Base-by-base conservation (phyloP, 2,329 filamentous ascomycete genomes). In the Aureobasidium sp. region DNA sequence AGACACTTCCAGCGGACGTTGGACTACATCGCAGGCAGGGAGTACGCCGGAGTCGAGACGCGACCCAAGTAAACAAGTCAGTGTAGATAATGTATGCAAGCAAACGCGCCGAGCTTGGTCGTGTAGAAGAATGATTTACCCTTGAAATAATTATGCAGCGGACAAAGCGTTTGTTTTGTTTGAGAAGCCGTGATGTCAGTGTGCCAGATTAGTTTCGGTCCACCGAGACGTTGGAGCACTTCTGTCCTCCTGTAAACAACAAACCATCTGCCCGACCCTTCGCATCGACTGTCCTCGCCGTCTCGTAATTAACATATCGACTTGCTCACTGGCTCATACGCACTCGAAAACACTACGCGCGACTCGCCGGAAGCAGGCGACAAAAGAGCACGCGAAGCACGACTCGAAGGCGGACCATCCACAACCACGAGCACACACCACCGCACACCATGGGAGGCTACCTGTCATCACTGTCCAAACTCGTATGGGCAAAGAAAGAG, bases 1-100 rank as follows among this genome's bases (percentile, higher is more conserved):
- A 91, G 90, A 71, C 94, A 99, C 76, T 99, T 99, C 77, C 84
- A 95, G 75, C 86, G 95, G 66, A 99, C 94, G 5, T 79, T 99
- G 70, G 92, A 97, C 65, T 96, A 97, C 72, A 97, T 99, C 70
- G 84, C 85, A 65, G 89, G 88, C 65, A 85, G 95, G 71, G 91
- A 96, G 70, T 97, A 96, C 70, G 94, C 97, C 71, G 94, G 93
- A 1, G 86, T 99, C 44, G 86, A 97, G 63, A 84, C 90, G 61
- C 84, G 88, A 67, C 70, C 82, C 48, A 84, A 84, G 42, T 64
- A 55, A 60, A 25, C 34, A 63, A 42, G 6, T 60, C 34, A 34
- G 20, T 60, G 57, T 60, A 60, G 31, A 60, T 60, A 60, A 31
- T 51, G 31, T 51, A 51, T 45, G 55, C 55, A 58, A 47, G 55